Base-by-base conservation (phyloP, 768 basidiomycete species). In the Pulveroboletus frians region DNA sequence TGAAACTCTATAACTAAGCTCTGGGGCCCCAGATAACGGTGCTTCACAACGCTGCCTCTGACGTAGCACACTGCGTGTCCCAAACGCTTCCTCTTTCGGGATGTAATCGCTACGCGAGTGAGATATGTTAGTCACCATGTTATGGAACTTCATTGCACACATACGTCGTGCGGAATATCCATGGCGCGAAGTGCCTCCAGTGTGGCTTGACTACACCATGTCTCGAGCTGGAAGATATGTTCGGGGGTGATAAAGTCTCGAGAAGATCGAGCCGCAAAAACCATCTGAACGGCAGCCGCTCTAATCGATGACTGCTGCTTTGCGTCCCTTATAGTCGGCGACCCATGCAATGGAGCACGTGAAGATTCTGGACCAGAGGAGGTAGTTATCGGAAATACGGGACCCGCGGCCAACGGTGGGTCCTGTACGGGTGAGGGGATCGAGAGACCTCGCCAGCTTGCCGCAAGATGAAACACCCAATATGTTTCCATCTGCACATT, bases 201-300 rank as follows among this genome's bases (percentile, higher is more conserved):
- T 11, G 84, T 76, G 38, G 76, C 82, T 71, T 73, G 51, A 18
- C 79, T 77, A 41, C 77, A 73, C 84, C 83, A 85, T 20, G 70
- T 67, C 62, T 92, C 87, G 10, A 83, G 60, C 47, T 71, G 71
- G 9, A 64, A 66, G 26, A 88, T 86, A 46, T 78, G 70, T 34
- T 79, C 71, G 5, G 89, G 88, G 4, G 79, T 80, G 59, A 92
- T 90, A 59, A 91, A 89, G 52, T 78, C 85, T 54, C 73, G 76
- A 23, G 85, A 84, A 36, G 72, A 74, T 41, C 88, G 79, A 37
- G 82, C 77, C n/a, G 88, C 88, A 60, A 88, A 92, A 5, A 90
- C 78, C 78, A 90, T 86, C 51, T 91, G 88, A 18, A 79, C 79
- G 14, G 85, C 84, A 14, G 88, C 85, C n/a, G 84, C 89, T 57